Evolutionary conservation across 2,329 filamentous ascomycete genomes (phyloP), one percentile per base, ranked within the genome.

Genomic region (Ascochyta pisi): DNA sequence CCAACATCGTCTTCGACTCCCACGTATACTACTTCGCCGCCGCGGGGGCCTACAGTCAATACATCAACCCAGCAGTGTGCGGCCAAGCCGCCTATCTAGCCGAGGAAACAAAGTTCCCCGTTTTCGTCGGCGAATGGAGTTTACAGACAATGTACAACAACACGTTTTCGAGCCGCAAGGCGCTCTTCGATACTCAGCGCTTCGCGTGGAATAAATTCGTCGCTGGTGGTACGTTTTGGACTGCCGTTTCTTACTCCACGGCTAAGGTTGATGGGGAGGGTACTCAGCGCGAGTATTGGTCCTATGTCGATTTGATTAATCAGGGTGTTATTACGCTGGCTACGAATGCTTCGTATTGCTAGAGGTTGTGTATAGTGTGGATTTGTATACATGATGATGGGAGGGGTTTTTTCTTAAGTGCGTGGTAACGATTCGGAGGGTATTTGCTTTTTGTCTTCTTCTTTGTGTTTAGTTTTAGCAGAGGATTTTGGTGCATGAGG

Each of bases 201-300:
- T 50, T 46, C 27, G 57, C 57, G 2, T 60, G 39, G 39, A 56
- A 54, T 23, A 46, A 60, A 37, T 60, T 50, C 10, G 33, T 48
- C 6, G 13, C 34, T 1, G 57, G 57, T 10, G 41, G 45, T 23
- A 29, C 46, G 2, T 60, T 46, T 33, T 60, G 57, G 53, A 50
- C 49, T 7, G 53, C 44, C 3, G 44, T 46, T 1, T 35, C 23
- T 9, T 49, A 53, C 34, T 29, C 22, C 9, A 54, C 43, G 1
- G 37, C 39, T 4, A 42, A 41, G 33, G 49, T 60, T 22, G 52
- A 53, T 47, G 57, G 53, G 3, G 53, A 60, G 41, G 57, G 57
- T 7, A 54, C 48, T 0, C 43, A 57, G 53, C 48, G 57, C 27
- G 57, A 60, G 34, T 57, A 60, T 26, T 60, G 53, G 57, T 47